Conservation (phyloP, 768 basidiomycete genomes). For the Kwoniella europaea region DNA sequence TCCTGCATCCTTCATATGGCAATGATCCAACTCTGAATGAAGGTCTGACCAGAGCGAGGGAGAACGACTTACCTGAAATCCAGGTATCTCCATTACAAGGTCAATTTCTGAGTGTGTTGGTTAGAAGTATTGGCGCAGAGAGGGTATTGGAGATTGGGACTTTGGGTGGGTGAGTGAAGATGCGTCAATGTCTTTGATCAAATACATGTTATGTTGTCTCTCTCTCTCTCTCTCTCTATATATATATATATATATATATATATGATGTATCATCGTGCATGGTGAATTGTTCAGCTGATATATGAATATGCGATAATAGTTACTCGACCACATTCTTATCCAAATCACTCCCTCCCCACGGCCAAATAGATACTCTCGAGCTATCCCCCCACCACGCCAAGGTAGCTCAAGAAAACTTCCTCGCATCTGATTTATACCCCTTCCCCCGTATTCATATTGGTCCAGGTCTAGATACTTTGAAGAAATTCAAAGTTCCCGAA, state of each 20-base stretch:
- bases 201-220: not conserved
- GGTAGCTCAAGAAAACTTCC: slow-evolving; percentile 67
- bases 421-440: slow-evolving; percentile 64
- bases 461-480: slow-evolving; percentile 49
- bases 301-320: not conserved
- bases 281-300: no score
- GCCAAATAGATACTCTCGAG: slow-evolving; percentile 57
- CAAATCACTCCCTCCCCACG: slow-evolving; percentile 52
- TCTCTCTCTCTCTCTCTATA: no score
- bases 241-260: no score
- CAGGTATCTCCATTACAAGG: slow-evolving; percentile 42
- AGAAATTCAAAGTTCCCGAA: slow-evolving; percentile 21
- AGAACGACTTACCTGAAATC: slow-evolving; percentile 45
- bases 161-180: slow-evolving; percentile 65
- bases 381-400: slow-evolving; percentile 53
- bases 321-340: slow-evolving; percentile 58
- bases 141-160: slow-evolving; percentile 71
- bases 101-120: slow-evolving; percentile 66
- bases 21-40: slow-evolving; percentile 27
- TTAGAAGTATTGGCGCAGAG: slow-evolving; percentile 64
- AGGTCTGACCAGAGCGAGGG: slow-evolving; percentile 29
- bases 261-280: no score
- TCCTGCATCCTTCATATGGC: slow-evolving; percentile 27
- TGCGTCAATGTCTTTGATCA: not conserved
- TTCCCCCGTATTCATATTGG: slow-evolving; percentile 63